A percentile compares a stretch with the other conserved stretches of the same genome.
These are phyloP conservation scores for Diplodia scrobiculata DNA, from an alignment of 2,329 filamentous ascomycete genomes.

Conservation along the genomic window DNA sequence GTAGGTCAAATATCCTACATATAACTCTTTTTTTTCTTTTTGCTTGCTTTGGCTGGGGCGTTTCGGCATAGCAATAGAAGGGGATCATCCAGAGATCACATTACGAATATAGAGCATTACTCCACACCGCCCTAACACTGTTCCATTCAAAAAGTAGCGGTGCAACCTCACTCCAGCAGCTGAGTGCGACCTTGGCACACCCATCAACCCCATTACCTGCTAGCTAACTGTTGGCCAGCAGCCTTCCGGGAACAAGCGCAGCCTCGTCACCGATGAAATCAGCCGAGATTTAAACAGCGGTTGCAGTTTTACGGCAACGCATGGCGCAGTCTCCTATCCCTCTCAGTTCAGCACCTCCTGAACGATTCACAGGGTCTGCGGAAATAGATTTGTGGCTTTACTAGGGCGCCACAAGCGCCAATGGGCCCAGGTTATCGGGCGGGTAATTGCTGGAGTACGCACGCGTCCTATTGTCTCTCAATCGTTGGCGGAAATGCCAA, in stretches of 20 bases:
- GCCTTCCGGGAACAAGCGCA: background rate
- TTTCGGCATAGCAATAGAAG: conserved; percentile 27
- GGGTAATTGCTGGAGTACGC: background rate
- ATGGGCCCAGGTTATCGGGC: background rate
- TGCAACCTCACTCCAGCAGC: background rate
- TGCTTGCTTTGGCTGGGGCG: conserved; percentile 6
- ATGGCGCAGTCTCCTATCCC: background rate
- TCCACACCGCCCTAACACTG: background rate
- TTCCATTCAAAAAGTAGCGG: background rate
- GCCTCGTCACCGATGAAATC: background rate
- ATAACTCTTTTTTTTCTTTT: background rate
- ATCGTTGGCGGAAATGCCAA: conserved; percentile 50
- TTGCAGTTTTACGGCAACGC: background rate
- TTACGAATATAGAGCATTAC: conserved; percentile 14
- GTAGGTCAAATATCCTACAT: conserved; percentile 5
- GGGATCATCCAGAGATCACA: conserved; percentile 3
- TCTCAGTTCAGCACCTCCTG: background rate
- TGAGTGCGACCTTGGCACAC: background rate
- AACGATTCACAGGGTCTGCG: background rate
- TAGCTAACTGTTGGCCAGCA: background rate
- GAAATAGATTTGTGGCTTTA: background rate
- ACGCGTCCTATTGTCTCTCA: conserved; percentile 40
- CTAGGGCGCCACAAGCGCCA: background rate
- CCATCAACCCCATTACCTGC: background rate
- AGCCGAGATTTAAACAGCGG: background rate